Percentiles rank a stretch among this genome's conserved stretches.
phyloP scores from a whole-genome alignment of 352 stramenopile species.

The Phytophthora citrophthora region DNA sequence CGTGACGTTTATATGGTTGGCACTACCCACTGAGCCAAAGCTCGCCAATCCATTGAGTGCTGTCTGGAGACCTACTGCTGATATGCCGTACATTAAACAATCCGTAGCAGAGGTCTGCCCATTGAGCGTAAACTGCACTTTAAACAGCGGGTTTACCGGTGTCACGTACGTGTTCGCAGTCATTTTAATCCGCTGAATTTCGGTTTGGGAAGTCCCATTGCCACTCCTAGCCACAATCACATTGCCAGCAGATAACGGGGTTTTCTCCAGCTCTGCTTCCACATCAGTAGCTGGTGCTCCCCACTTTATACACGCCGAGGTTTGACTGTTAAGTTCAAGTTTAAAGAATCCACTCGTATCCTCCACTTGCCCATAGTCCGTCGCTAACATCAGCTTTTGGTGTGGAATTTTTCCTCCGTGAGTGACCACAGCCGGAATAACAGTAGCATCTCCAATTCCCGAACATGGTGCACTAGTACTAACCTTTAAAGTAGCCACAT shows the following conservation, averaged over 20 bases:
- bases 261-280: slow-evolving; percentile 49
- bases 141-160: slow-evolving; percentile 53
- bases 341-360: slow-evolving; percentile 68
- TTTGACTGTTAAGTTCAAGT: slow-evolving; percentile 30
- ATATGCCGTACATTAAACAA: slow-evolving; percentile 81
- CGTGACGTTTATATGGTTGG: slow-evolving; percentile 72
- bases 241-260: slow-evolving; percentile 41
- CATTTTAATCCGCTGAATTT: slow-evolving; percentile 74
- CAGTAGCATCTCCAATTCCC: slow-evolving; percentile 30
- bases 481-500: slow-evolving; percentile 66
- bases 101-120: slow-evolving; percentile 50
- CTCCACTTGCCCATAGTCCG: slow-evolving; percentile 75
- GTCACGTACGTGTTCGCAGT: slow-evolving; percentile 74
- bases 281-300: slow-evolving; percentile 55
- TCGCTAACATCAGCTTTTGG: slow-evolving; percentile 82
- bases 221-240: slow-evolving; percentile 67
- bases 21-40: slow-evolving; percentile 27
- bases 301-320: slow-evolving; percentile 64
- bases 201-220: slow-evolving; percentile 65
- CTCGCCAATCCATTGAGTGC: slow-evolving; percentile 70
- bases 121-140: slow-evolving; percentile 67
- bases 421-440: slow-evolving; percentile 51
- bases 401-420: slow-evolving; percentile 85
- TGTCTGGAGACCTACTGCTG: slow-evolving; percentile 57
- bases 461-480: slow-evolving; percentile 24